Evolutionary conservation across 2,329 filamentous ascomycete genomes (phyloP).

Genomic region (Pleurostoma richardsiae): DNA sequence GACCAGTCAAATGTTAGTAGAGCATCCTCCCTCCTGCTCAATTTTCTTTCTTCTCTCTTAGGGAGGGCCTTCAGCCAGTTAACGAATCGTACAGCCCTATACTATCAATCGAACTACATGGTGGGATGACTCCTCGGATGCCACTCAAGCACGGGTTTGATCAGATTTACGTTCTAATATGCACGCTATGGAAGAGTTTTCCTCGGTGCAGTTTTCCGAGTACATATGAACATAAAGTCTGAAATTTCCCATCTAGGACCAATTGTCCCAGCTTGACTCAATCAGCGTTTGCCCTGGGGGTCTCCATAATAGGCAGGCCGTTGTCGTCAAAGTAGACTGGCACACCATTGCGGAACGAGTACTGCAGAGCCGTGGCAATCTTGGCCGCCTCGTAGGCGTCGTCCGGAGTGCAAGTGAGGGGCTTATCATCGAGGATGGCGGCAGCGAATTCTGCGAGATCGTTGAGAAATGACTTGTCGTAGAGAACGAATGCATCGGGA

Average conservation of each 20-base stretch:
- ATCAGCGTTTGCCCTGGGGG: neutral
- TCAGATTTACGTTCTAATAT: neutral
- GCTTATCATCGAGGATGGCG: constrained; percentile 11
- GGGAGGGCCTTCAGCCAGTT: neutral
- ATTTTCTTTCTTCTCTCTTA: neutral
- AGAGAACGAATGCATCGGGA: constrained; percentile 13
- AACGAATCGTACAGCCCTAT: neutral
- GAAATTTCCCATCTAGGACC: neutral
- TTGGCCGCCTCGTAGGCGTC: constrained; percentile 16
- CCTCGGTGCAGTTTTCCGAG: neutral
- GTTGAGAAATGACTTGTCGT: constrained; percentile 13
- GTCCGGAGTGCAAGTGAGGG: constrained; percentile 13
- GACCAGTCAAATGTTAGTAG: neutral
- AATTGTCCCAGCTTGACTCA: neutral
- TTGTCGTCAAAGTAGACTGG: constrained; percentile 20
- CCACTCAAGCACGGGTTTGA: neutral
- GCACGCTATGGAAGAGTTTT: neutral
- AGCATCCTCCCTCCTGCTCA: neutral
- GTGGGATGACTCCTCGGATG: neutral
- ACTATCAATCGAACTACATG: neutral
- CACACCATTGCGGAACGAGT: constrained; percentile 15
- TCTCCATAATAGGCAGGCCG: constrained; percentile 8
- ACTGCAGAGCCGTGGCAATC: constrained; percentile 13
- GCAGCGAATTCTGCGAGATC: constrained; percentile 13
- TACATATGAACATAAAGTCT: neutral